These are phyloP conservation scores for Nakazawaea populi DNA, from an alignment of 805 yeast genomes.

Conservation along the genomic window DNA sequence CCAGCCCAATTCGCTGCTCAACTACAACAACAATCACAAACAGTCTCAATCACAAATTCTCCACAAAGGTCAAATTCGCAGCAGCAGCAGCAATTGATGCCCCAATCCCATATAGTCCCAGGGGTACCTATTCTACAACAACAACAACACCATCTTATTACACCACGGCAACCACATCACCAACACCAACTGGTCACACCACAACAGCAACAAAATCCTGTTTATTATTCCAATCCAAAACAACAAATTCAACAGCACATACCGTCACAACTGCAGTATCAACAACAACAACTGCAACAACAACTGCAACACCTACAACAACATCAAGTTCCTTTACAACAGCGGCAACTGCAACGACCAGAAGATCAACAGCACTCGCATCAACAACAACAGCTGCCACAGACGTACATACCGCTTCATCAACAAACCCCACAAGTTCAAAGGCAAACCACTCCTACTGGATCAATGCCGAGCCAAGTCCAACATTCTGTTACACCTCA, in stretches of 20 bases:
- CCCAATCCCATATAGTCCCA: too few relatives aligned
- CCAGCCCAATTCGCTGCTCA: background rate
- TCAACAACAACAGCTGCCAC: background rate
- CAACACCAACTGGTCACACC: too few relatives aligned
- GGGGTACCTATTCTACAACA: too few relatives aligned
- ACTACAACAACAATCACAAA: conserved; percentile 9
- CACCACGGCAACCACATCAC: too few relatives aligned
- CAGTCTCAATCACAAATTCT: conserved; percentile 14
- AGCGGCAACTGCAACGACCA: conserved; percentile 11
- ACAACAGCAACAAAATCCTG: too few relatives aligned
- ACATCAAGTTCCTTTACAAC: conserved; percentile 16
- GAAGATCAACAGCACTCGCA: conserved; percentile 1
- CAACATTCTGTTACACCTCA: conserved; percentile 1
- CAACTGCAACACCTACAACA: conserved; percentile 5
- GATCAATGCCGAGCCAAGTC: background rate
- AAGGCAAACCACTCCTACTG: conserved; percentile 7
- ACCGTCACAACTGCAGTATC: conserved; percentile 5
- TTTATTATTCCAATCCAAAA: background rate
- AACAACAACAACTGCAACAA: conserved; percentile 11
- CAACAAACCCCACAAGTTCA: conserved; percentile 12
- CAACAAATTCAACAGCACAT: conserved; percentile 7
- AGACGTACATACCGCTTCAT: background rate
- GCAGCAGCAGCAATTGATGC: too few relatives aligned
- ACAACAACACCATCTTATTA: too few relatives aligned
- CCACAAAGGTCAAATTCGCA: conserved; percentile 19